These are phyloP conservation scores for Lasiodiplodia citricola DNA, from an alignment of 2,329 filamentous ascomycete genomes.

Conservation along the genomic window DNA sequence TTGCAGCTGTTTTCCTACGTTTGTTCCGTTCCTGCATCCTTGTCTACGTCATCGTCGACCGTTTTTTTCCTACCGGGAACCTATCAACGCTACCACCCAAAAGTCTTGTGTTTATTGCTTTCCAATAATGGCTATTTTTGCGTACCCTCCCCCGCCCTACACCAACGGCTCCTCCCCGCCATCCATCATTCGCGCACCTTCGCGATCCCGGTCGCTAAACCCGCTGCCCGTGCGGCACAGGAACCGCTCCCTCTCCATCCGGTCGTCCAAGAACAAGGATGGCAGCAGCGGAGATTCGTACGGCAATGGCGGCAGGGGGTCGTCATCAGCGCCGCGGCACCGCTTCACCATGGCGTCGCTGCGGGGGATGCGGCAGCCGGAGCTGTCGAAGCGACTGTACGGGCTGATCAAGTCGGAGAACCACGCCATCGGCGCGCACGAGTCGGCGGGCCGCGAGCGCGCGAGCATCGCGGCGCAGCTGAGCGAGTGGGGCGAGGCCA, in stretches of 20 bases:
- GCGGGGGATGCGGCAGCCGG: constrained; percentile 81
- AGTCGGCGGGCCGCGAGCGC: constrained; percentile 83
- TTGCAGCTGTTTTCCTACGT: constrained; percentile 24
- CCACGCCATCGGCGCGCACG: constrained; percentile 82
- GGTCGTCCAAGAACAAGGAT: constrained; percentile 58
- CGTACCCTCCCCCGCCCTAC: constrained; percentile 37
- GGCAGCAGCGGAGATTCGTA: constrained; percentile 32
- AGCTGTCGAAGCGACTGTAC: constrained; percentile 87
- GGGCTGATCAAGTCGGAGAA: constrained; percentile 96
- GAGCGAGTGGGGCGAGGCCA: constrained; percentile 95
- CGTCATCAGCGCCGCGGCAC: constrained; percentile 55
- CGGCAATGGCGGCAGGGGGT: constrained; percentile 36
- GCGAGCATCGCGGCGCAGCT: constrained; percentile 85
- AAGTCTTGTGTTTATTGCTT: background rate
- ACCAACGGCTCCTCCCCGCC: constrained; percentile 33
- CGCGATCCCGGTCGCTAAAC: constrained; percentile 40
- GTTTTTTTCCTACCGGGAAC: background rate
- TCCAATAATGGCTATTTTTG: constrained; percentile 34
- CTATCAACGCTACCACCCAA: constrained; percentile 23
- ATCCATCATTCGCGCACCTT: constrained; percentile 30
- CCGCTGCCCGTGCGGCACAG: constrained; percentile 48
- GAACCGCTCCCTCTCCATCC: constrained; percentile 77
- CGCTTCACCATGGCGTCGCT: constrained; percentile 87
- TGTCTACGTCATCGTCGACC: constrained; percentile 7
- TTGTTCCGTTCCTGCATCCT: background rate